phyloP scores from a whole-genome alignment of 768 basidiomycete species.

The Phlebiopsis flavidoalba region DNA sequence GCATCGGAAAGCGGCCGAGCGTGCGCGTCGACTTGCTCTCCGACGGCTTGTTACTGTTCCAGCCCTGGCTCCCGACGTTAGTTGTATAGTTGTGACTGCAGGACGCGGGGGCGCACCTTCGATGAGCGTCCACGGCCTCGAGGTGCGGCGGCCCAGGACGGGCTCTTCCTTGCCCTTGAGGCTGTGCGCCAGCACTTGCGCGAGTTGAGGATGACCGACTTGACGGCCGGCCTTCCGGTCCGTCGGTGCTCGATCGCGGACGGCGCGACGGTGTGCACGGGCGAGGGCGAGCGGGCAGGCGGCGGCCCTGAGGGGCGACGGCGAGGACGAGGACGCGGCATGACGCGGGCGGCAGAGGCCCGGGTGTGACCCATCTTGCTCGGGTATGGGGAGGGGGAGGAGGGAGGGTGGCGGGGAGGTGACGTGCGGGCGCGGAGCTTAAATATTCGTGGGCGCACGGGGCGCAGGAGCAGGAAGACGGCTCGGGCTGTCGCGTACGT shows the following conservation, averaged over 20 bases:
- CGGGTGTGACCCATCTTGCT: neutral
- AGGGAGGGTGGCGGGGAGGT: neutral
- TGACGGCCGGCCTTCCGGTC: too few relatives aligned
- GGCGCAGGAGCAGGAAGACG: too few relatives aligned
- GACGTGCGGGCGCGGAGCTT: neutral
- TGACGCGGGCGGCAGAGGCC: neutral
- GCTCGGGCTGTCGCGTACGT: neutral
- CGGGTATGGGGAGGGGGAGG: neutral
- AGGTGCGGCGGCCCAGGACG: slow-evolving; percentile 78
- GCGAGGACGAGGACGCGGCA: neutral
- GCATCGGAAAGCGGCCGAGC: slow-evolving; percentile 71
- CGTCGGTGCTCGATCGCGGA: slow-evolving; percentile 27
- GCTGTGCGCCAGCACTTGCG: slow-evolving; percentile 77
- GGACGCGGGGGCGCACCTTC: slow-evolving; percentile 42
- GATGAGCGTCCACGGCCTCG: slow-evolving; percentile 69
- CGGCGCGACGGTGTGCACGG: slow-evolving; percentile 16
- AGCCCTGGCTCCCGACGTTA: slow-evolving; percentile 43
- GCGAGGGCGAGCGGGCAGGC: neutral
- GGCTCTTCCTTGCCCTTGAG: slow-evolving; percentile 61
- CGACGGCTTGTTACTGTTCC: slow-evolving; percentile 64
- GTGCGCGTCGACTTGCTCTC: slow-evolving; percentile 69
- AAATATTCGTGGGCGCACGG: neutral
- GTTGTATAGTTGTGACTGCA: neutral
- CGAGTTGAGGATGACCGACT: slow-evolving; percentile 59
- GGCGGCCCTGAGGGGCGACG: neutral